phyloP scores from a whole-genome alignment of 169 alveolate genomes.

The Theileria annulata region DNA sequence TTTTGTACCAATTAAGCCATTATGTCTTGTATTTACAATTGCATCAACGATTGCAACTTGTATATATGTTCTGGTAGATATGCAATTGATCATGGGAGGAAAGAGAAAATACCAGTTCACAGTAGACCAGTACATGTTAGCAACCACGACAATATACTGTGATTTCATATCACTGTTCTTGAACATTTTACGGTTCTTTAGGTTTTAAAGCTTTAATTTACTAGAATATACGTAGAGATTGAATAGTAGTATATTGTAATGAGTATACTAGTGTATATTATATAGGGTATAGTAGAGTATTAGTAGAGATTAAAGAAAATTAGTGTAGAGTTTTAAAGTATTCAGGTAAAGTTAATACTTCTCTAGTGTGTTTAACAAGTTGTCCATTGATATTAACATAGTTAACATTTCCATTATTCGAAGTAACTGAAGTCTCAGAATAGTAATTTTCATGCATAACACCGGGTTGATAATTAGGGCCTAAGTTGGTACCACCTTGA shows the following conservation, averaged over 20 bases:
- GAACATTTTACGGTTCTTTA: conserved; percentile 64
- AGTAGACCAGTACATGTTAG: conserved; percentile 90
- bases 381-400: conserved; percentile 15
- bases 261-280: neutral
- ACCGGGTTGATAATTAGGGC: neutral
- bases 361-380: conserved; percentile 17
- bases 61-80: conserved; percentile 83
- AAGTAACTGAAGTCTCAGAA: neutral
- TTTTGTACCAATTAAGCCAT: neutral
- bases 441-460: neutral
- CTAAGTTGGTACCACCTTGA: neutral
- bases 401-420: neutral
- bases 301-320: neutral
- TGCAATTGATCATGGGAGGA: conserved; percentile 90
- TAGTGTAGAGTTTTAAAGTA: neutral
- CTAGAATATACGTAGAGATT: conserved; percentile 20
- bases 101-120: conserved; percentile 80
- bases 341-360: conserved; percentile 14
- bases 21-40: conserved; percentile 21
- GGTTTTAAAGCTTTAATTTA: neutral
- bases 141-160: conserved; percentile 84
- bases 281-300: neutral
- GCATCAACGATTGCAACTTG: conserved; percentile 80
- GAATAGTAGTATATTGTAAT: neutral
- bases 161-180: conserved; percentile 86